phyloP scores from a whole-genome alignment of 1,284 basidiomycete genomes.

The Fomitiporia mediterranea region DNA sequence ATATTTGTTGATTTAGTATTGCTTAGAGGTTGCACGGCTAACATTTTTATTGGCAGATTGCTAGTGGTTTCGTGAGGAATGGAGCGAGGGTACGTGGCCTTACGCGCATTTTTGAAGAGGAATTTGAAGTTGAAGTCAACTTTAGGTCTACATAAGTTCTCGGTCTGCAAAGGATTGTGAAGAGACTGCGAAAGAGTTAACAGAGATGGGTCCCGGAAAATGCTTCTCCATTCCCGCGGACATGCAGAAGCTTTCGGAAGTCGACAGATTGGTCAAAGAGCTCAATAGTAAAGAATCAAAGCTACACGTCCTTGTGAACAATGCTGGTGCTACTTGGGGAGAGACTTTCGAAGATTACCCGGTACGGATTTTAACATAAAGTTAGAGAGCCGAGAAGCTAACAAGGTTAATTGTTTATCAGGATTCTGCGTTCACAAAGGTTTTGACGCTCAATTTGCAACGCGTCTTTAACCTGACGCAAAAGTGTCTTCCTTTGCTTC shows the following conservation, averaged over 20 bases:
- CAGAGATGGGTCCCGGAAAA: conserved; percentile 47
- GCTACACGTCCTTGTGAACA: conserved; percentile 64
- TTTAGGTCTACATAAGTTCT: conserved; percentile 65
- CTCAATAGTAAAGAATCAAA: conserved; percentile 47
- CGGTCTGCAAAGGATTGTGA: conserved; percentile 55
- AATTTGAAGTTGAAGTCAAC: conserved; percentile 3
- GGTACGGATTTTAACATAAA: conserved; percentile 27
- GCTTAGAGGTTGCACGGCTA: background rate
- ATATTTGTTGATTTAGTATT: background rate
- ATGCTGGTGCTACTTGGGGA: conserved; percentile 65
- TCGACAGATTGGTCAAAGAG: conserved; percentile 49
- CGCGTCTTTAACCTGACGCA: conserved; percentile 70
- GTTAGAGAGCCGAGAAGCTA: conserved; percentile 22
- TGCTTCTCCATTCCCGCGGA: conserved; percentile 60
- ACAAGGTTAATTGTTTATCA: conserved; percentile 31
- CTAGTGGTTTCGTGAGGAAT: conserved; percentile 60
- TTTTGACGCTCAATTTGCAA: conserved; percentile 64
- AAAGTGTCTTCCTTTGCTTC: conserved; percentile 57
- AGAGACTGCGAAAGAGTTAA: conserved; percentile 52
- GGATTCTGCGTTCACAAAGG: conserved; percentile 52
- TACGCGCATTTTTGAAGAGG: background rate
- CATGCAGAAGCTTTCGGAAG: conserved; percentile 54
- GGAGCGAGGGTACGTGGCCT: conserved; percentile 48
- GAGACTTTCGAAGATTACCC: conserved; percentile 52
- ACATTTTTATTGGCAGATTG: conserved; percentile 43